Base-by-base conservation (phyloP, 495 filamentous ascomycete genomes). In the Staphylotrichum longicolle region DNA sequence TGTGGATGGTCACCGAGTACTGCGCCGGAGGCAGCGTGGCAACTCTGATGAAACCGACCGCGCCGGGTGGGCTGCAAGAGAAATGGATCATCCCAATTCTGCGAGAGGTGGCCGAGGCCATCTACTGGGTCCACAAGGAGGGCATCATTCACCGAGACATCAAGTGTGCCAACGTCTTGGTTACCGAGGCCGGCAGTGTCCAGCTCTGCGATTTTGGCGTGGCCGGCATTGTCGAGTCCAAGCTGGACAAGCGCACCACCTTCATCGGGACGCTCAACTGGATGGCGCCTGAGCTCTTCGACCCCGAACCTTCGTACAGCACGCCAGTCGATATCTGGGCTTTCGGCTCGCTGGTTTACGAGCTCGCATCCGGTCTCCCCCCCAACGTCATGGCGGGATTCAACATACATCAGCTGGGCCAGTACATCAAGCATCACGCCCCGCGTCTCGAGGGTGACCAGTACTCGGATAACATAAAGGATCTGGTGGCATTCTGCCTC, bases 141-240 rank as follows among this genome's bases (percentile, higher is more conserved):
- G 91, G 90, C 12, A 93, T 98, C 68, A 93, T 98, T 62, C 94
- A 98, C 75, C 85, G 94, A 66, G 94, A 98, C 78, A 86, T 98
- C 67, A 98, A 98, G 79, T 89, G 92, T 69, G 93, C 90, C 37
- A 98, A 98, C 67, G 85, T 98, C 42, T 81, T 98, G 53, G 85
- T 98, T 54, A 90, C 90, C 34, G 93, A 97, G 72, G 84, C 90
- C 61, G 94, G 94, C 5, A 81, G 82, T 27, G 81, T 98, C 10
- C 90, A 98, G 68, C 85, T 98, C 32, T 96, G 94, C 70, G 94
- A 98, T 70, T 98, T 98, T 72, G 94, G 94, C 58, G 91, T 98
- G 56, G 90, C 93, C 27, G 93, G 90, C 51, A 81, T 95, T 58
- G 80, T 96, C 45, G 91, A 96, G 65, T 89, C 85, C 10, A 89